Evolutionary conservation across 2,329 filamentous ascomycete species (phyloP), one percentile per base, ranked within the genome.

Genomic region (Mollisia scopiformis): DNA sequence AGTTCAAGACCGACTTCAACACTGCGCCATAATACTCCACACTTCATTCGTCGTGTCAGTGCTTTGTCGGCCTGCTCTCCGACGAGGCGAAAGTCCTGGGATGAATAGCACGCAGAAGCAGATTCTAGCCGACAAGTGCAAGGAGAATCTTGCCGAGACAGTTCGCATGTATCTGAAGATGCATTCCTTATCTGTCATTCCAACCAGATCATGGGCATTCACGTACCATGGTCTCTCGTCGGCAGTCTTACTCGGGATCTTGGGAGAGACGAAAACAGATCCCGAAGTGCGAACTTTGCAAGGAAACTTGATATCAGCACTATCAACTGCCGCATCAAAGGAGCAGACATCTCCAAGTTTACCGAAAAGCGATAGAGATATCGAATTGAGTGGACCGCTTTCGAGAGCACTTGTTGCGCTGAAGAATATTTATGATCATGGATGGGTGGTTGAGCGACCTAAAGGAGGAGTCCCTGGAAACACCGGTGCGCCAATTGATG

Each of bases 101-200:
- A 78, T 88, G 41, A 79, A 80, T 3, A 68, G 76, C 0, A 69
- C 77, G 1, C 84, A 89, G 66, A 86, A 85, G 67, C 78, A 78
- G 47, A 73, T 79, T 1, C 75, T 89, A 0, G 82, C 83, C 1
- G 80, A 84, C 28, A 81, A 82, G 59, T 89, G 86, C 76, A 87
- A 87, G 70, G 74, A 77, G 16, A 88, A 88, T 68, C 76, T 89
- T 27, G 84, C 84, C 6, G 85, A 88, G 70, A 88, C 86, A 13
- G 86, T 89, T 11, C 82, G 84, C 41, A 89, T 88, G 86, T 89
- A 88, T 69, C 76, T 89, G 23, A 84, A 86, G 16, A 89, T 89
- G 86, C 86, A 89, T 71, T 86, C 88, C 64, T 75, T 89, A 30
- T 88, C 85, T 1, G 83, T 87, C 8, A 88, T 88, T 50, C 86